phyloP scores from a whole-genome alignment of 192 early-diverging fungal species.

The Haplosporangium gracile region DNA sequence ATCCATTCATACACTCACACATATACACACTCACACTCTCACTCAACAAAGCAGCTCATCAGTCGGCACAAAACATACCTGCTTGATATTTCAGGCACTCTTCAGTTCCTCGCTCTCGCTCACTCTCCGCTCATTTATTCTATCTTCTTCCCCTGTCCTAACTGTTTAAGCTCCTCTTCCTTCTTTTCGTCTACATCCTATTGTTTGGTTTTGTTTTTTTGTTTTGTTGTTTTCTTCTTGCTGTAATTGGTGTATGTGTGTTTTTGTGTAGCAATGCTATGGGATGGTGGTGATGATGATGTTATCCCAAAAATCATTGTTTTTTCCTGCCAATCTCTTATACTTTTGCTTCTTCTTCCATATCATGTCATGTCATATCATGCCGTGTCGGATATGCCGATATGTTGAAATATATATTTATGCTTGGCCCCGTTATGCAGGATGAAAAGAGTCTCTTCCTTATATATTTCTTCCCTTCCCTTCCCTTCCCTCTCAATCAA shows the following conservation, averaged over 20 bases:
- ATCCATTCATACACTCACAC: neutral
- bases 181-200: neutral
- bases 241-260: neutral
- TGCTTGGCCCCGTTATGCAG: no score
- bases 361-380: no score
- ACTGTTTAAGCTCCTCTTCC: no score
- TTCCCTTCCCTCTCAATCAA: no score
- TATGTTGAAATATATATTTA: no score
- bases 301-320: neutral
- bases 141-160: no score
- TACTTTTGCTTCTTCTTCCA: neutral
- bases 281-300: neutral
- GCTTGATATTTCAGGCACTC: neutral
- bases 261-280: neutral
- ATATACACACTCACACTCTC: neutral
- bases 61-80: neutral
- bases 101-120: neutral
- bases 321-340: neutral
- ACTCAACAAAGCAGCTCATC: neutral
- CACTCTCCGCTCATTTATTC: no score
- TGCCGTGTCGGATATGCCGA: no score
- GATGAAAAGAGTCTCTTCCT: no score
- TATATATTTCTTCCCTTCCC: no score
- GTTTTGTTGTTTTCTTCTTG: neutral
- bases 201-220: neutral